A percentile compares a stretch with the other conserved stretches of the same genome.
These are phyloP conservation scores for Quercus tomentella DNA, from an alignment of 331 rosid species.

Conservation along the genomic window DNA sequence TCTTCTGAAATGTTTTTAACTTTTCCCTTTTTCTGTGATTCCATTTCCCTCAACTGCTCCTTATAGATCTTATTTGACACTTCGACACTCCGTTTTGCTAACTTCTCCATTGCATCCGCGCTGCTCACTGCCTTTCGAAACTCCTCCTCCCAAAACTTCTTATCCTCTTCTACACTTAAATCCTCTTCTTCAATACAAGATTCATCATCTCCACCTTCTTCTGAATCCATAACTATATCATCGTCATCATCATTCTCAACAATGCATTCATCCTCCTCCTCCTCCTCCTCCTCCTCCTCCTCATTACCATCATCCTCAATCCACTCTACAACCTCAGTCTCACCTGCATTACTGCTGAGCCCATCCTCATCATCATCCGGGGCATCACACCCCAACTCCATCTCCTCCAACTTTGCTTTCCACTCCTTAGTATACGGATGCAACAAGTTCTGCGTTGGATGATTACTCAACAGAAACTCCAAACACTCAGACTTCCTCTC, in stretches of 20 bases:
- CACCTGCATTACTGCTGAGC: constrained; percentile 22
- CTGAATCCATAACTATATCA: constrained; percentile 26
- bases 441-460: constrained; percentile 58
- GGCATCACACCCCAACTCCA: constrained; percentile 94
- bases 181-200: constrained; percentile 31
- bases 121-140: constrained; percentile 49
- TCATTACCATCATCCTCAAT: constrained; percentile 59
- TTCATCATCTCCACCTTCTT: constrained; percentile 5
- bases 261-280: constrained; percentile 1
- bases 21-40: constrained; percentile 10
- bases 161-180: constrained; percentile 24
- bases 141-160: constrained; percentile 54
- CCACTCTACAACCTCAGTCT: constrained; percentile 74
- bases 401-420: constrained; percentile 93
- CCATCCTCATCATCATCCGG: constrained; percentile 63
- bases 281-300: neutral
- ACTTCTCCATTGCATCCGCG: constrained; percentile 70
- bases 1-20: constrained; percentile 11
- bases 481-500: constrained; percentile 79
- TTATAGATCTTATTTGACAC: constrained; percentile 25
- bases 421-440: constrained; percentile 96
- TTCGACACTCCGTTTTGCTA: constrained; percentile 50
- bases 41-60: constrained; percentile 30
- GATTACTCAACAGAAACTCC: constrained; percentile 69
- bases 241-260: constrained; percentile 19